A percentile compares a stretch with the other conserved stretches of the same genome.
phyloP scores from a whole-genome alignment of 768 basidiomycete species.

The Panellus pusillus region DNA sequence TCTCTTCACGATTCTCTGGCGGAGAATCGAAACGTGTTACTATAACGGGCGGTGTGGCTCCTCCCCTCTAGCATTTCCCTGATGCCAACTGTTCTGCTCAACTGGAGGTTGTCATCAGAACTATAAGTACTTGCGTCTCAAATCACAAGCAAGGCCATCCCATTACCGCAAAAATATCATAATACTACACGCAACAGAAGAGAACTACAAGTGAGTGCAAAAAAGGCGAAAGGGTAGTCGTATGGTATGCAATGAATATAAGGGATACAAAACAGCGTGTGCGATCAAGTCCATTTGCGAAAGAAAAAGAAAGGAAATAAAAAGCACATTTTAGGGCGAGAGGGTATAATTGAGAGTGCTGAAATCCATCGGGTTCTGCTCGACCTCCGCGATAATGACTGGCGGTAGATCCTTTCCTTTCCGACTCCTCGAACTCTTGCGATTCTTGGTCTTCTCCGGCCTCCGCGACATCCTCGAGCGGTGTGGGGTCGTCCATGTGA shows the following conservation, averaged over 20 bases:
- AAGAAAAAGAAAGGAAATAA: neutral
- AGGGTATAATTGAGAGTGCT: constrained; percentile 10
- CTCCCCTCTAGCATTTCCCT: too few species aligned
- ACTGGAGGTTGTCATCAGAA: too few species aligned
- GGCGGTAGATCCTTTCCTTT: constrained; percentile 8
- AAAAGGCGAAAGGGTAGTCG: neutral
- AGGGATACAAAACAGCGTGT: constrained; percentile 13
- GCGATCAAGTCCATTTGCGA: constrained; percentile 12
- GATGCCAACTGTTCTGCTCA: too few species aligned
- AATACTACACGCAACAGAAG: too few species aligned
- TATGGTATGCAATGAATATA: neutral
- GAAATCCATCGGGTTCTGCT: constrained; percentile 19
- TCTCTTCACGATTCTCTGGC: too few species aligned
- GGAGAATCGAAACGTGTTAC: too few species aligned
- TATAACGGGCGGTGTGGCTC: too few species aligned
- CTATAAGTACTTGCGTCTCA: too few species aligned
- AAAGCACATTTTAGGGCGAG: constrained; percentile 4
- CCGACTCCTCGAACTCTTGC: neutral
- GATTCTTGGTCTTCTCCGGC: constrained; percentile 4
- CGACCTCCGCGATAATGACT: constrained; percentile 12
- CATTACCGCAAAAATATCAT: too few species aligned
- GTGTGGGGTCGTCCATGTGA: constrained; percentile 9
- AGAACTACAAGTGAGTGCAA: neutral
- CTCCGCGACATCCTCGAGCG: constrained; percentile 20
- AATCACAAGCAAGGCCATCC: too few species aligned